These are phyloP conservation scores for Monosporascus sp. DNA, from an alignment of 2,329 filamentous ascomycete genomes.

Conservation along the genomic window DNA sequence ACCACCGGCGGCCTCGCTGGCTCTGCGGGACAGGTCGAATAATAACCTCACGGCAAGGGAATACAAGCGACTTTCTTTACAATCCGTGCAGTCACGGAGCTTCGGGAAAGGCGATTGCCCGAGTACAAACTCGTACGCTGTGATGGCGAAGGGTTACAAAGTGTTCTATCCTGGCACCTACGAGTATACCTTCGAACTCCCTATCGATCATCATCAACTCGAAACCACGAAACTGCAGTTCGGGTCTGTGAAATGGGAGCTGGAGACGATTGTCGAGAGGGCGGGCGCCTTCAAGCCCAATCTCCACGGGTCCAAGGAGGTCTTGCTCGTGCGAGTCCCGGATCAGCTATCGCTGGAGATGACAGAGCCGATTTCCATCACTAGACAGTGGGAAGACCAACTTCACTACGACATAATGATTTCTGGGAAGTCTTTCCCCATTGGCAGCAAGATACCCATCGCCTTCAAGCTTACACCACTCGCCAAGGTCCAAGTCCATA, in stretches of 20 bases:
- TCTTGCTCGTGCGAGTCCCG: slow-evolving; percentile 77
- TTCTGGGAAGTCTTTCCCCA: slow-evolving; percentile 88
- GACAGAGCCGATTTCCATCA: slow-evolving; percentile 90
- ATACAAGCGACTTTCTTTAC: slow-evolving; percentile 66
- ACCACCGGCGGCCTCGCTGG: slow-evolving; percentile 27
- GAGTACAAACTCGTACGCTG: slow-evolving; percentile 46
- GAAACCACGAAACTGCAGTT: slow-evolving; percentile 86
- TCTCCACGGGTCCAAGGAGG: slow-evolving; percentile 73
- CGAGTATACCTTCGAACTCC: slow-evolving; percentile 74
- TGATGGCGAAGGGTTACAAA: slow-evolving; percentile 69
- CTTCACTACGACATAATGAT: slow-evolving; percentile 95
- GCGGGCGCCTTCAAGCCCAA: slow-evolving; percentile 88
- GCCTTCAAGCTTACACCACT: slow-evolving; percentile 90
- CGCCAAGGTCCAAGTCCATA: slow-evolving; percentile 88
- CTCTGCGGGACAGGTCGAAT: slow-evolving; percentile 23
- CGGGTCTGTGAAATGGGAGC: slow-evolving; percentile 80
- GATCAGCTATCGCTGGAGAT: slow-evolving; percentile 85
- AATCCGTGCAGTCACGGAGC: slow-evolving; percentile 76
- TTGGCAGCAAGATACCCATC: slow-evolving; percentile 83
- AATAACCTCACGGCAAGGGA: slow-evolving; percentile 41
- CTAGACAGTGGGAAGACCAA: slow-evolving; percentile 90
- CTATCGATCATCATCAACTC: slow-evolving; percentile 79
- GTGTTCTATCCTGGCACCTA: slow-evolving; percentile 71
- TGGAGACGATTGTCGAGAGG: slow-evolving; percentile 79
- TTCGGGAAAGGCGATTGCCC: slow-evolving; percentile 74